These are phyloP conservation scores for Fusarium proliferatum DNA, from an alignment of 2,329 filamentous ascomycete genomes.

Conservation along the genomic window DNA sequence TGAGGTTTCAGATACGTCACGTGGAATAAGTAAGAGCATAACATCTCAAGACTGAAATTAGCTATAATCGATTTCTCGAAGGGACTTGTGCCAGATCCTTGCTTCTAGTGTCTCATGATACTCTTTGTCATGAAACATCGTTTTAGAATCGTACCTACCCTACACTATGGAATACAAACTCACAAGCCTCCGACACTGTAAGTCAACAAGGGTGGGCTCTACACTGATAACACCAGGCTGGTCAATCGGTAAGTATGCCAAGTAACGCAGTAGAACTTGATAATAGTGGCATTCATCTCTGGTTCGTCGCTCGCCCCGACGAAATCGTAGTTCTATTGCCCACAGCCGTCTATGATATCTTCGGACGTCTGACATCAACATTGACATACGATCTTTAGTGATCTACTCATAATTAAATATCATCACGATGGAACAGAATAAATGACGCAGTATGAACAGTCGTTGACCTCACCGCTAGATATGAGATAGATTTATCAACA, in stretches of 20 bases:
- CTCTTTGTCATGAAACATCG: background rate
- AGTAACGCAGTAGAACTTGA: no score
- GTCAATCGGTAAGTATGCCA: background rate
- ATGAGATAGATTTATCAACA: background rate
- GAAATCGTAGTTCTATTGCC: background rate
- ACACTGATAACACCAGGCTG: background rate
- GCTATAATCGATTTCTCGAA: background rate
- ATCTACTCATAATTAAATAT: background rate
- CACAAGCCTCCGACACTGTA: background rate
- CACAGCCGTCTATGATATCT: background rate
- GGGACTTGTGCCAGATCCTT: background rate
- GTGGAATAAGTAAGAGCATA: background rate
- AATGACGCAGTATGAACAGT: background rate
- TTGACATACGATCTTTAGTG: background rate
- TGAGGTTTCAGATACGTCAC: background rate
- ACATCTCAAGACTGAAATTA: background rate
- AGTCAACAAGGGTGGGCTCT: background rate
- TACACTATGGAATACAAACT: background rate
- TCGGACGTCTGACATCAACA: background rate
- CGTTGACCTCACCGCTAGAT: constrained; percentile 3
- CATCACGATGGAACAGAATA: background rate
- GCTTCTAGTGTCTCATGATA: background rate
- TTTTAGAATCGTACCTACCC: background rate
- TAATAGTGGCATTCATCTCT: background rate
- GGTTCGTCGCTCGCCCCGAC: background rate